phyloP scores from a whole-genome alignment of 2,329 filamentous ascomycete genomes.

The Beauveria bassiana region DNA sequence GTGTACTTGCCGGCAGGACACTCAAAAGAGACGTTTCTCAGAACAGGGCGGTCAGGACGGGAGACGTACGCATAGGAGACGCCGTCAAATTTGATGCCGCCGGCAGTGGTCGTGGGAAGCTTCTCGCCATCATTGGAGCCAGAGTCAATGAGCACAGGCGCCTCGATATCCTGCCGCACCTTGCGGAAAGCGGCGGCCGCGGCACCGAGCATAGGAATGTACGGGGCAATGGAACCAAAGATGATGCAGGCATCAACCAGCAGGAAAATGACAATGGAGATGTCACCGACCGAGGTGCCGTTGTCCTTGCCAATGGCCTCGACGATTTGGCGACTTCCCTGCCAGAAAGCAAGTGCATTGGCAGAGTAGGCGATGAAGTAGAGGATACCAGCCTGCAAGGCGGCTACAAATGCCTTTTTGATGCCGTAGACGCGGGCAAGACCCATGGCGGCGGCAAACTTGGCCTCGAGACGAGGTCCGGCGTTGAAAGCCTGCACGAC shows the following conservation, averaged over 20 bases:
- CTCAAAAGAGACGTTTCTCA: conserved; percentile 38
- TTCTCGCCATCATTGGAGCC: conserved; percentile 30
- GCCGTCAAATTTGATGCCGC: conserved; percentile 29
- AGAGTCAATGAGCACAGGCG: conserved; percentile 37
- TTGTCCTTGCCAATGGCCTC: conserved; percentile 27
- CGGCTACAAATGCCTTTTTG: conserved; percentile 50
- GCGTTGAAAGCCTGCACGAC: conserved; percentile 59
- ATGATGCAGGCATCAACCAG: conserved; percentile 57
- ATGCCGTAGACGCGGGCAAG: conserved; percentile 43
- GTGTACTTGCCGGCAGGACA: conserved; percentile 42
- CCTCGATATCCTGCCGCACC: conserved; percentile 50
- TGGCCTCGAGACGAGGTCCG: conserved; percentile 48
- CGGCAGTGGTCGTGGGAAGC: conserved; percentile 35
- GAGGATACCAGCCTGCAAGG: conserved; percentile 50
- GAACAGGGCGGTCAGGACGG: conserved; percentile 32
- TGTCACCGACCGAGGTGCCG: conserved; percentile 33
- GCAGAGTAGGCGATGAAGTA: conserved; percentile 63
- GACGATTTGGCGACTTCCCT: conserved; percentile 49
- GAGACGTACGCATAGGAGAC: conserved; percentile 39
- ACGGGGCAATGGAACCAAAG: conserved; percentile 54
- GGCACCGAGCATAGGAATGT: conserved; percentile 52
- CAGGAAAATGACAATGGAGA: conserved; percentile 58
- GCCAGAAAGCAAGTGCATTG: conserved; percentile 61
- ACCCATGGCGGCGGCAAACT: conserved; percentile 46
- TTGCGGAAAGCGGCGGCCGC: conserved; percentile 52